Conservation (phyloP, 73 alveolate species). For the Symbiodinium natans region DNA sequence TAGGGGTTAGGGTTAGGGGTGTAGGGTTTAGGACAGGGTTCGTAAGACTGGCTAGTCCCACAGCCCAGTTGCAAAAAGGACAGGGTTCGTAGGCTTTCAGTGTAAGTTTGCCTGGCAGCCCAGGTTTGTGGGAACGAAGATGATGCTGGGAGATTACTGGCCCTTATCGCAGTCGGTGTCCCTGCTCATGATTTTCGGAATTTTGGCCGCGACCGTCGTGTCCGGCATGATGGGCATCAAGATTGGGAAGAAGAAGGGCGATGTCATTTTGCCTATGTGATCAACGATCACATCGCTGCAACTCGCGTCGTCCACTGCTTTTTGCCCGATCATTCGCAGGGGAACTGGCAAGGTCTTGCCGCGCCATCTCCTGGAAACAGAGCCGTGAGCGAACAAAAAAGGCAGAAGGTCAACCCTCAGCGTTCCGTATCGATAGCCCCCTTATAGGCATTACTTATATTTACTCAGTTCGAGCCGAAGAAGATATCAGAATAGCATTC, state of each 20-base stretch:
- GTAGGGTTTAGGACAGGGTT: not conserved
- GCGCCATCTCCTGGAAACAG: too few relatives aligned
- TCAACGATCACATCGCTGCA: constrained; percentile 11
- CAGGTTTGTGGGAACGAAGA: constrained; percentile 83
- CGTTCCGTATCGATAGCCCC: too few relatives aligned
- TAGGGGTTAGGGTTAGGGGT: not conserved
- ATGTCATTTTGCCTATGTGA: constrained; percentile 51
- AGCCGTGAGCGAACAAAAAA: too few relatives aligned
- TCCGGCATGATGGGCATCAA: constrained; percentile 67
- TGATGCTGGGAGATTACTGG: constrained; percentile 83
- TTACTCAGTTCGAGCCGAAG: too few relatives aligned
- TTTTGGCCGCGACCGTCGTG: constrained; percentile 32
- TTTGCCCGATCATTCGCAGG: too few relatives aligned
- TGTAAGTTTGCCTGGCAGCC: not conserved
- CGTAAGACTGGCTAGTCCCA: not conserved
- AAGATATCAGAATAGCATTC: too few relatives aligned
- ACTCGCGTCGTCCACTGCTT: not conserved
- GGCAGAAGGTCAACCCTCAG: too few relatives aligned
- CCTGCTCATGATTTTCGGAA: constrained; percentile 49
- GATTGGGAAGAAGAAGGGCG: constrained; percentile 48
- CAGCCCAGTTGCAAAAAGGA: not conserved
- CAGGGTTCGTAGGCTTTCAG: not conserved
- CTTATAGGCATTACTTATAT: too few relatives aligned
- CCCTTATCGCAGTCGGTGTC: constrained; percentile 55
- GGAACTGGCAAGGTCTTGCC: too few relatives aligned